Percentiles rank a stretch among this genome's conserved stretches.
phyloP scores from a whole-genome alignment of 1,284 basidiomycete genomes.

The Austroboletus novae-zelandiae region DNA sequence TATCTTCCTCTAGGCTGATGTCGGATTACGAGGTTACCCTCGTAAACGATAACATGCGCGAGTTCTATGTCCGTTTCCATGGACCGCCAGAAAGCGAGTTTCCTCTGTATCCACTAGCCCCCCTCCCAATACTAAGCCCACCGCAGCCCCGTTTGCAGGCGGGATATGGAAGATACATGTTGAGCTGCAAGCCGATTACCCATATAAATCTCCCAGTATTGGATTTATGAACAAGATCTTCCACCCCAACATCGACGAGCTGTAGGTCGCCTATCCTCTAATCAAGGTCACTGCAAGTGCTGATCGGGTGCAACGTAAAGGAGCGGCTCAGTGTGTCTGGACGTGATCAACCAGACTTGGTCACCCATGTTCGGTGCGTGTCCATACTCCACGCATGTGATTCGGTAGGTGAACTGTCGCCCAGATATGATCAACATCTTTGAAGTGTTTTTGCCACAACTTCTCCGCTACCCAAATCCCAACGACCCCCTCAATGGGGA shows the following conservation, averaged over 20 bases:
- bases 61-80: slow-evolving; percentile 96
- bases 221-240: slow-evolving; percentile 99
- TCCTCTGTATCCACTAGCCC: slow-evolving; percentile 3
- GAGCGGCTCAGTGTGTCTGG: slow-evolving; percentile 92
- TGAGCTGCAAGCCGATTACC: slow-evolving; percentile 98
- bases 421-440: slow-evolving; percentile 99
- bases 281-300: background rate
- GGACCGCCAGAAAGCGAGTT: slow-evolving; percentile 92
- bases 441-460: slow-evolving; percentile 95
- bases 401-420: slow-evolving; percentile 4
- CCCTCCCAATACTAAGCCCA: slow-evolving; percentile 8
- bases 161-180: slow-evolving; percentile 99
- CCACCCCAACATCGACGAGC: slow-evolving; percentile 97
- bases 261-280: slow-evolving; percentile 50
- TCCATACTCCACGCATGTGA: background rate
- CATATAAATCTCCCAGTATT: slow-evolving; percentile 98
- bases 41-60: slow-evolving; percentile 98
- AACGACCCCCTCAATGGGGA: slow-evolving; percentile 98
- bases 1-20: slow-evolving; percentile 70
- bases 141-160: slow-evolving; percentile 86
- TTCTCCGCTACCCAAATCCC: slow-evolving; percentile 96
- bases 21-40: slow-evolving; percentile 96
- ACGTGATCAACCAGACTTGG: slow-evolving; percentile 99
- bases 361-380: slow-evolving; percentile 93
- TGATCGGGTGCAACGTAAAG: slow-evolving; percentile 39